Base-by-base conservation (phyloP, 2,329 filamentous ascomycete species). In the Westerdykella aurantiaca region DNA sequence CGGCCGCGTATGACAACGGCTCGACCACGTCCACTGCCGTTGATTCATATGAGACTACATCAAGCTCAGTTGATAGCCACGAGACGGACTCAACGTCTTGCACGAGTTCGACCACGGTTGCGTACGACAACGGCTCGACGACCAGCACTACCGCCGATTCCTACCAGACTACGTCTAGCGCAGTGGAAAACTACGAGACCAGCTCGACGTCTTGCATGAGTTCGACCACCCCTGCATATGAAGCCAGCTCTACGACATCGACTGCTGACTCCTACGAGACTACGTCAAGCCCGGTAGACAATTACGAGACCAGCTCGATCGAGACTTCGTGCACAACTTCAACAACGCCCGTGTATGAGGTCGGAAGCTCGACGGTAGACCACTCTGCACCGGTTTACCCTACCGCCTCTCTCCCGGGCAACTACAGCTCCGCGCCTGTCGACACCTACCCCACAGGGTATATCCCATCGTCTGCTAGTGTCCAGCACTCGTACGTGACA, bases 11-110 rank as follows among this genome's bases (percentile, higher is more conserved):
- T 33, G 40, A 47, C 17, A 31, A 37, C 6, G 22, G 42, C 5
- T 50, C 47, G 2, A 50, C 44, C 43, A 43, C 46, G 42, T 44
- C 50, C 3, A 37, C 23, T 25, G 23, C 23, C 10, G 23, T 10
- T 5, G 23, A 5, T 10, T 5, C 23, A 5, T 25, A 25, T 10
- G 23, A 25, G 23, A 25, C 23, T 25, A 25, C 23, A 25, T 25
- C 23, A 5, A 25, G 23, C 10, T 5, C 5, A 5, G 10, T 25
- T 10, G 10, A 25, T 5, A 5, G 10, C 10, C 23, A 25, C 25
- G 25, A 29, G 11, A 29, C 45, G 5, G 23, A 25, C 23, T 25
- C 23, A 10, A 25, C 25, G 4, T 29, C 25, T 12, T 29, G 25
- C 25, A 29, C 25, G 4, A 29, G 4, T 7, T 29, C 25, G 10